Evolutionary conservation across 2,329 filamentous ascomycete genomes (phyloP), one percentile per base, ranked within the genome.

Genomic region (Ceratocystis papillata): DNA sequence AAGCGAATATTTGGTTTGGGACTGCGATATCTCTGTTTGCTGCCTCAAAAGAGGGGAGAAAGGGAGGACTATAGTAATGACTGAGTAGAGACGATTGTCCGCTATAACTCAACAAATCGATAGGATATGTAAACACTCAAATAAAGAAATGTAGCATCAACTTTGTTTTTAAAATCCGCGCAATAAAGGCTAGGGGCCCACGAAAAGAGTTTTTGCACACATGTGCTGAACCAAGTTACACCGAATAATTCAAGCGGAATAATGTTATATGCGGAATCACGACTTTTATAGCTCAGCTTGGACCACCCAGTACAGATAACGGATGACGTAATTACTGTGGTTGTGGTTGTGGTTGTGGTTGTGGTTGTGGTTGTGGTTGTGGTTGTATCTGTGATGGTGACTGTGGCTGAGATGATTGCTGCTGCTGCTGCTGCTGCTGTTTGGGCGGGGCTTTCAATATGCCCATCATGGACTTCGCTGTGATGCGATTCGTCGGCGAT

Each of bases 391-490:
- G 30, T 7, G 30, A 33, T 33, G 30, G 5, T 33, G 30, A 33
- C n/a, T 22, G 20, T 22, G 6, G 46, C 46, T 50, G 7, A 8
- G 6, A 12, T 22, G 46, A 50, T 22, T 46, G 44, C 44, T 50
- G 46, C 12, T 10, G 46, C 46, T 50, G 46, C n/a, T n/a, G 46
- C 46, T 22, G 46, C 22, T 28, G 28, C 28, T 28, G 46, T 50
- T 50, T 50, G 6, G 20, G 22, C 46, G n/a, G 46, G 22, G 46
- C 22, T 22, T 50, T 50, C 46, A n/a, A 50, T 22, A 22, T 62
- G 44, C 30, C 41, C 59, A 15, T 62, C 59, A 62, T 41, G 12
- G 33, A 25, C 59, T 62, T 44, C 2, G 59, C 59, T 10, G 59
- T 62, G 10, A 62, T 44, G 5, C 59, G 59, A 3, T 37, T 41